Base-by-base conservation (phyloP, 1,284 basidiomycete species). In the Filobasidium uniguttulatum region DNA sequence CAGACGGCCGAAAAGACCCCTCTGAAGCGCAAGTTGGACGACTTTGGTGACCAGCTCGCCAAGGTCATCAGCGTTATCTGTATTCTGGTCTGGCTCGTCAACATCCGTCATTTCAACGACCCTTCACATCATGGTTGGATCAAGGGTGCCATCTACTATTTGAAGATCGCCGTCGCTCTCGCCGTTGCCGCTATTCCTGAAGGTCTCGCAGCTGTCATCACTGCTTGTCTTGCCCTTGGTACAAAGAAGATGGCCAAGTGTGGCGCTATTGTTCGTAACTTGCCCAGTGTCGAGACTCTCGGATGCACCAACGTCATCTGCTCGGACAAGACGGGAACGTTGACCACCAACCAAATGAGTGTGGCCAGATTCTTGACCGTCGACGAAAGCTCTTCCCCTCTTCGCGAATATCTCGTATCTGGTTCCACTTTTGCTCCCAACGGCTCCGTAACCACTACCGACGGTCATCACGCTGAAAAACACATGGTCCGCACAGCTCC, bases 231-330 rank as follows among this genome's bases (percentile, higher is more conserved):
- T 38, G 90, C 91, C 7, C 76, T 97, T 10, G 91, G 91, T 17
- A 93, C 89, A 12, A 89, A 91, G 73, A 91, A 91, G 67, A 96
- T 97, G 91, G 89, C 91, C 0, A 85, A 91, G 73, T 85, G 89
- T 71, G 93, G 93, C 55, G 91, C 90, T 5, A 96, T 97, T 59
- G 91, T 97, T 43, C 74, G 89, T 60, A 89, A 93, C 66, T 73
- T 97, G 55, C 90, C 90, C n/a, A 87, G 83, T 57, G 90, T 96
- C 10, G 91, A 97, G 72, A 94, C 91, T 25, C 74, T 97, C 1
- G 90, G 91, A 2, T 90, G 87, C 72, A 91, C 88, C 44, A 93
- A 91, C 64, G 88, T 94, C 45, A 94, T 96, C 59, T 96, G 90
- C 68, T 91, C 88, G 6, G 90, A 96, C 73, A 96, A 96, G 75